phyloP scores from a whole-genome alignment of 805 yeast species.

The Starmerella powellii region DNA sequence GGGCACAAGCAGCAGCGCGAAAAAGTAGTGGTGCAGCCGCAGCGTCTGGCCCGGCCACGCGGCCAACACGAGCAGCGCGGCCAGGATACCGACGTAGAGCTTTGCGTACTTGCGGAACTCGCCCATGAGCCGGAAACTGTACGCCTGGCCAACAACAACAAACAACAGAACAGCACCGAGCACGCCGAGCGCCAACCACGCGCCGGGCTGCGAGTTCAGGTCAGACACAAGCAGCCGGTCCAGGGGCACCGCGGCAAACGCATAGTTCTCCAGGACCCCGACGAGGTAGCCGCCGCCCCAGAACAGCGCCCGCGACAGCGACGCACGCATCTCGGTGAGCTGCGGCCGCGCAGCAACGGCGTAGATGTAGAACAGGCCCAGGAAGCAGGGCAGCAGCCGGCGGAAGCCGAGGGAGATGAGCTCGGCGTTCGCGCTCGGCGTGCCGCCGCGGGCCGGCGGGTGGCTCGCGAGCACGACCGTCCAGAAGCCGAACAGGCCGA shows the following conservation, averaged over 20 bases:
- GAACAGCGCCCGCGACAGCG: constrained; percentile 33
- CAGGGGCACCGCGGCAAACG: constrained; percentile 79
- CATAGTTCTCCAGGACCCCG: constrained; percentile 72
- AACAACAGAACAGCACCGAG: constrained; percentile 38
- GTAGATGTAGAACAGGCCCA: constrained; percentile 64
- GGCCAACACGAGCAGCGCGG: constrained; percentile 37
- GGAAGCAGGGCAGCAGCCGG: constrained; percentile 61
- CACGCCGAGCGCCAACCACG: constrained; percentile 47
- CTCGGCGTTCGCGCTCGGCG: constrained; percentile 46
- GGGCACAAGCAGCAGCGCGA: constrained; percentile 66
- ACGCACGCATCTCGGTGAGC: constrained; percentile 22
- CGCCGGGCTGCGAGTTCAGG: constrained; percentile 64
- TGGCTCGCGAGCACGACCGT: constrained; percentile 71
- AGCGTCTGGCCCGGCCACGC: constrained; percentile 55
- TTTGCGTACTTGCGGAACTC: constrained; percentile 44
- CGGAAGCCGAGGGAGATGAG: constrained; percentile 60
- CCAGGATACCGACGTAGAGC: constrained; percentile 39
- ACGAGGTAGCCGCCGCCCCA: constrained; percentile 82
- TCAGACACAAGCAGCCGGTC: constrained; percentile 70
- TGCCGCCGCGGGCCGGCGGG: constrained; percentile 39
- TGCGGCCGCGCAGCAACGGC: constrained; percentile 32
- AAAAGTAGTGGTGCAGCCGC: constrained; percentile 69
- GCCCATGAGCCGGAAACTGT: constrained; percentile 59
- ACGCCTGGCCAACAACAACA: constrained; percentile 63
- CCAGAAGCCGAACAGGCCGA: constrained; percentile 66